Percentiles rank a stretch among this genome's conserved stretches.
Evolutionary conservation across 805 yeast species (phyloP).

Genomic region (Metschnikowia noctiluminum): DNA sequence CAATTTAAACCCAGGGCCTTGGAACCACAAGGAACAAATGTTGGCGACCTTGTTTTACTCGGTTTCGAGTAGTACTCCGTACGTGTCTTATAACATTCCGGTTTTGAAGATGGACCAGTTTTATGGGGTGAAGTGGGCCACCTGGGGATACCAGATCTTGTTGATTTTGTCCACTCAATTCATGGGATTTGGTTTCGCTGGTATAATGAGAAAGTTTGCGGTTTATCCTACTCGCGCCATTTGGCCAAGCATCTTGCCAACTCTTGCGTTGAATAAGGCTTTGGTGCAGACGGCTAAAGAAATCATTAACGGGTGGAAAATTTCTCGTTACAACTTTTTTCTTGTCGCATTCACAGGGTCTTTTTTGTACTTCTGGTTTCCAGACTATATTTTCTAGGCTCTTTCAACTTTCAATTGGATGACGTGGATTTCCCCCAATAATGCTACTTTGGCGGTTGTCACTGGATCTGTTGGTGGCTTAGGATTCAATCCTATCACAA

Average conservation of each 20-base stretch:
- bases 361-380: slow-evolving; percentile 30
- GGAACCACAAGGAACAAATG: slow-evolving; percentile 65
- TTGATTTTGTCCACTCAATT: slow-evolving; percentile 24
- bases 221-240: slow-evolving; percentile 50
- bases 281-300: slow-evolving; percentile 27
- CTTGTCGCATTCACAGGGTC: slow-evolving; percentile 16
- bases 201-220: slow-evolving; percentile 30
- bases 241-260: slow-evolving; percentile 46
- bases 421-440: slow-evolving; percentile 29
- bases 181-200: slow-evolving; percentile 32
- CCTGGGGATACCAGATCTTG: slow-evolving; percentile 24
- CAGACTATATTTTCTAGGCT: slow-evolving; percentile 25
- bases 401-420: slow-evolving; percentile 30
- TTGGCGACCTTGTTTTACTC: slow-evolving; percentile 47
- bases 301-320: slow-evolving; percentile 31
- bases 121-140: slow-evolving; percentile 28
- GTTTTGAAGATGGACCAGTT: slow-evolving; percentile 24
- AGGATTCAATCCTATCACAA: slow-evolving; percentile 34
- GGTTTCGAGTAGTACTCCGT: slow-evolving; percentile 29
- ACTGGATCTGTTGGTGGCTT: slow-evolving; percentile 27
- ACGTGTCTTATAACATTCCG: slow-evolving; percentile 28
- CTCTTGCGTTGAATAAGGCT: slow-evolving; percentile 41
- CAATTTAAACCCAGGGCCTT: slow-evolving; percentile 59
- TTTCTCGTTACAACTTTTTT: slow-evolving; percentile 24
- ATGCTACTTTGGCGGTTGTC: slow-evolving; percentile 22